Percentiles rank a stretch among this genome's conserved stretches.
Conservation (phyloP, 2,329 filamentous ascomycete genomes). For the Zymoseptoria brevis region DNA sequence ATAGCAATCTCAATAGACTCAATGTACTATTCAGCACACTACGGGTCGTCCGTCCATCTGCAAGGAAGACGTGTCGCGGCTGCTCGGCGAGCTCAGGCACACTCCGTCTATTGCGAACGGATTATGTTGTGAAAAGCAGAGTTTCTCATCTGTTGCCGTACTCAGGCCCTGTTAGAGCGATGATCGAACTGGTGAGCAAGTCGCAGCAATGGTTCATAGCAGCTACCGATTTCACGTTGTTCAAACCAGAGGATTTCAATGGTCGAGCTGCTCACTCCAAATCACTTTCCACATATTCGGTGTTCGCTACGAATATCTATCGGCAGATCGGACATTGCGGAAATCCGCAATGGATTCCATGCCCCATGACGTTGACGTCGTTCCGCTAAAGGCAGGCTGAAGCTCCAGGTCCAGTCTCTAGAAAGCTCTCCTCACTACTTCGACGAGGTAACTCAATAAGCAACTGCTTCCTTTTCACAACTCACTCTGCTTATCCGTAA, state of each 20-base stretch:
- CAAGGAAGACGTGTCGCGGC: not conserved
- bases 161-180: not conserved
- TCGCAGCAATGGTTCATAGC: not conserved
- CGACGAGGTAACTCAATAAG: not conserved
- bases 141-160: not conserved
- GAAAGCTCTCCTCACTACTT: not conserved
- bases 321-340: not conserved
- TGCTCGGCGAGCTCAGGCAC: not conserved
- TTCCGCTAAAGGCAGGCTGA: no score
- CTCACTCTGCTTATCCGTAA: not conserved
- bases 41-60: not conserved
- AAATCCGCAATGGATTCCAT: not conserved
- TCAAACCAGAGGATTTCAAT: not conserved
- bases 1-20: slow-evolving; percentile 30
- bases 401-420: not conserved
- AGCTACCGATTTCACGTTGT: not conserved
- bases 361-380: not conserved
- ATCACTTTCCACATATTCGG: not conserved
- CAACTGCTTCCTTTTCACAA: not conserved
- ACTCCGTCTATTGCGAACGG: not conserved
- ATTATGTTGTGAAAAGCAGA: not conserved
- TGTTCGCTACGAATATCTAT: not conserved
- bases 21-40: slow-evolving; percentile 24
- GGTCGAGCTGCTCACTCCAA: not conserved
- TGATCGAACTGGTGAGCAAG: not conserved